Percentiles rank a stretch among this genome's conserved stretches.
These are phyloP conservation scores for Silene uniflora DNA, from an alignment of 148 eudicot genomes.

Conservation along the genomic window DNA sequence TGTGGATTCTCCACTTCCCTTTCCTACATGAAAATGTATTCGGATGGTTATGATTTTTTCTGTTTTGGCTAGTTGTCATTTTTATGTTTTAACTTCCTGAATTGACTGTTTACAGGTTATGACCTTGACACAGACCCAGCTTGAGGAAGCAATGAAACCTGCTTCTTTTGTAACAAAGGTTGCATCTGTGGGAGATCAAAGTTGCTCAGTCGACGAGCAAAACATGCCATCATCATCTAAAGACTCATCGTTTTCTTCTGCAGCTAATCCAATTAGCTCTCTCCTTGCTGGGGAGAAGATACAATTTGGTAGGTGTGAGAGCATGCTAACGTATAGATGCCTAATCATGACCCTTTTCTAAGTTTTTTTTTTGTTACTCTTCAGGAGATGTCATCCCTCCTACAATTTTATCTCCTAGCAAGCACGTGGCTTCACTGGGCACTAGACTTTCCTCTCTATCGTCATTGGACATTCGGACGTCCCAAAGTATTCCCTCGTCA, in stretches of 20 bases:
- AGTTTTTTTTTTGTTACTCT: slow-evolving; percentile 16
- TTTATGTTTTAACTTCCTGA: slow-evolving; percentile 16
- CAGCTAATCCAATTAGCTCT: slow-evolving; percentile 77
- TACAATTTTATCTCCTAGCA: slow-evolving; percentile 57
- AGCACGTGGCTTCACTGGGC: slow-evolving; percentile 50
- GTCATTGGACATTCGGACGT: slow-evolving; percentile 44
- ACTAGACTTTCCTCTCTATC: slow-evolving; percentile 58
- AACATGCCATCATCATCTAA: slow-evolving; percentile 60
- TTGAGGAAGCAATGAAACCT: slow-evolving; percentile 91
- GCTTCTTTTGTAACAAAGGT: slow-evolving; percentile 45
- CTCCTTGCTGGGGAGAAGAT: slow-evolving; percentile 97
- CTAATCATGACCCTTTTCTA: slow-evolving; percentile 9
- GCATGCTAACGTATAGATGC: background rate
- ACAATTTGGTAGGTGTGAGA: slow-evolving; percentile 66
- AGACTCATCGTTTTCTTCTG: slow-evolving; percentile 51
- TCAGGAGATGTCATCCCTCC: slow-evolving; percentile 96
- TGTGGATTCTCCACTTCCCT: background rate
- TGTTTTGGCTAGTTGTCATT: background rate
- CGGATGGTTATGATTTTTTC: background rate
- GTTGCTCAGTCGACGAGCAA: slow-evolving; percentile 40
- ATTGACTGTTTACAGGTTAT: slow-evolving; percentile 51
- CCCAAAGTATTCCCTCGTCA: slow-evolving; percentile 36
- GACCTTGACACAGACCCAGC: slow-evolving; percentile 80
- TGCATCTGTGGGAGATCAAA: slow-evolving; percentile 41
- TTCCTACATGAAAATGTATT: background rate